These are phyloP conservation scores for Acidomyces sp. DNA, from an alignment of 495 filamentous ascomycete species.

Conservation along the genomic window DNA sequence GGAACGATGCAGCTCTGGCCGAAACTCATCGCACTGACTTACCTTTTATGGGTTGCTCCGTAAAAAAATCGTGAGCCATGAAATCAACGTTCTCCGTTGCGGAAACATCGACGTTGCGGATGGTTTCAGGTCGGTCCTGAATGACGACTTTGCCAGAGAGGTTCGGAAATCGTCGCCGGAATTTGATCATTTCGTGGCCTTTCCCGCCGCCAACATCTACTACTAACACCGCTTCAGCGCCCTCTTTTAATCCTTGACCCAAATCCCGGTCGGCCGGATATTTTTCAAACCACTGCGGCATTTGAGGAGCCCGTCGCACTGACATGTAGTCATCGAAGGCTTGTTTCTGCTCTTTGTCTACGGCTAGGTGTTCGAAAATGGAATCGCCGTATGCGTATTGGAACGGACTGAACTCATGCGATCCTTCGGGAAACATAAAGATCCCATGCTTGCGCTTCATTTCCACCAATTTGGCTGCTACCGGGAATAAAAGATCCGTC, in stretches of 20 bases:
- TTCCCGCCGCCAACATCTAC: constrained; percentile 12
- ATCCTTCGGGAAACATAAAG: constrained; percentile 4
- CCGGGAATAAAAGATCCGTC: constrained; percentile 5
- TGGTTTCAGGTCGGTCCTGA: constrained; percentile 5
- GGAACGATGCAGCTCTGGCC: background rate
- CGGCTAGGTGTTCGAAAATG: constrained; percentile 1
- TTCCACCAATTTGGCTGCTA: constrained; percentile 1
- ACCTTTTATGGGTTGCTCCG: constrained; percentile 7
- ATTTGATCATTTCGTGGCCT: constrained; percentile 5
- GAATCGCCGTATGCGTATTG: constrained; percentile 5
- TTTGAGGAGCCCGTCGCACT: background rate
- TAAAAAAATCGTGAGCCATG: constrained; percentile 14
- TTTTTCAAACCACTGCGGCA: constrained; percentile 9
- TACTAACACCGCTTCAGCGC: background rate
- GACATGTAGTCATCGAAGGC: constrained; percentile 11
- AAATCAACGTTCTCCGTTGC: background rate
- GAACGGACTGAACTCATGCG: constrained; percentile 2
- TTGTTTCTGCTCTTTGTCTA: constrained; percentile 1
- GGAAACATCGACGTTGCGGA: background rate
- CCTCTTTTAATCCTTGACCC: background rate
- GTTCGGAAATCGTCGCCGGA: constrained; percentile 3
- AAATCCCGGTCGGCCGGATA: constrained; percentile 5
- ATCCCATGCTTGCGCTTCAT: constrained; percentile 4
- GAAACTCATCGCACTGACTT: background rate
- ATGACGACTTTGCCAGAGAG: constrained; percentile 6